phyloP scores from a whole-genome alignment of 2,329 filamentous ascomycete species.

The Apiospora arundinis region DNA sequence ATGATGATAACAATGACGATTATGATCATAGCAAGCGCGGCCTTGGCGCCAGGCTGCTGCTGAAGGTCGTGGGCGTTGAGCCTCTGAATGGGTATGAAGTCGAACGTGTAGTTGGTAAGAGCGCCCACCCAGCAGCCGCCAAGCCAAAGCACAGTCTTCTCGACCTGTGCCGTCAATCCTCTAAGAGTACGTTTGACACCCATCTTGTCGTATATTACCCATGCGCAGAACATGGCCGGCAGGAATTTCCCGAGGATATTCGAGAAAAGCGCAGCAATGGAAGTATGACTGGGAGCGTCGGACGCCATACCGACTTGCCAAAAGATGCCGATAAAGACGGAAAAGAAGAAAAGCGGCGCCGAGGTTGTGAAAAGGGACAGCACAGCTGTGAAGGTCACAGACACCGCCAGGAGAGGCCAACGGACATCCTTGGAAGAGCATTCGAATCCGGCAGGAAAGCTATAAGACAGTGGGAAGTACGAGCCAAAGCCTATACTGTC shows the following conservation, averaged over 20 bases:
- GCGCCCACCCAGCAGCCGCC: constrained; percentile 90
- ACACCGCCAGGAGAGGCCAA: constrained; percentile 85
- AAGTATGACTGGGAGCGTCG: constrained; percentile 75
- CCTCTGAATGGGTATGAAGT: constrained; percentile 90
- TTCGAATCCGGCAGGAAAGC: constrained; percentile 70
- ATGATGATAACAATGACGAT: constrained; percentile 72
- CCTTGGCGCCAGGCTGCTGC: constrained; percentile 86
- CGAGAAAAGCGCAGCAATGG: constrained; percentile 76
- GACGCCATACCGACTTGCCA: constrained; percentile 90
- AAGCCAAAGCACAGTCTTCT: constrained; percentile 90
- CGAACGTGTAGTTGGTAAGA: constrained; percentile 93
- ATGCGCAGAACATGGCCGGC: constrained; percentile 85
- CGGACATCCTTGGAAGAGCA: constrained; percentile 78
- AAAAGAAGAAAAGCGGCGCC: constrained; percentile 83
- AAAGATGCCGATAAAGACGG: constrained; percentile 81
- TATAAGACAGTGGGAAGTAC: constrained; percentile 87
- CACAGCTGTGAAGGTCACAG: constrained; percentile 77
- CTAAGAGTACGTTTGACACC: constrained; percentile 73
- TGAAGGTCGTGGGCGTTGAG: constrained; percentile 89
- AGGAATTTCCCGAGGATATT: constrained; percentile 81
- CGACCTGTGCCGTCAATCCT: constrained; percentile 80
- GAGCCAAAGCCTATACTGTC: constrained; percentile 80
- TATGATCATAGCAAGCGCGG: constrained; percentile 81
- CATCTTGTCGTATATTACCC: constrained; percentile 87
- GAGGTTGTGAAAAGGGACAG: constrained; percentile 84